Base-by-base conservation (phyloP, 257 asterid genomes). In the Orobanche coerulescens region DNA sequence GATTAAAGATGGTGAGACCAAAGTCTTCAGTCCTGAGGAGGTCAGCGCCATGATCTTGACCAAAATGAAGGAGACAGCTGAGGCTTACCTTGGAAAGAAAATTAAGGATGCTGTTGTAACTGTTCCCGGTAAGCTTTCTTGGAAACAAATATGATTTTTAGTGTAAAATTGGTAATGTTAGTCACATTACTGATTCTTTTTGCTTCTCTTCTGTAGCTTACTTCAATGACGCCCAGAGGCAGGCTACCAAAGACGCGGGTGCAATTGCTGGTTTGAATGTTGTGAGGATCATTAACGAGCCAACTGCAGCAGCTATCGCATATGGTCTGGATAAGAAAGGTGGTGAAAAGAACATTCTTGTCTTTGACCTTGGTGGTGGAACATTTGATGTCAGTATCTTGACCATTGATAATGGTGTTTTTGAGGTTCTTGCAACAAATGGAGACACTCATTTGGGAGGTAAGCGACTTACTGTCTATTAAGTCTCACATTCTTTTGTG, bases 371-470 rank as follows among this genome's bases (percentile, higher is more conserved):
- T 72, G 98, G 98, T 76, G 98, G 98, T 75, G 98, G 96, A 46
- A 91, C 96, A 31, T 92, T 92, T 19, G 98, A 92, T 79, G 98
- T 86, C 82, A 92, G 98, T 66, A 71, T 92, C 74, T 76, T 92
- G 79, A 86, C 96, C 71, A 88, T 92, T 63, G 98, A 92, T 30
- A 88, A 92, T 67, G 95, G 98, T 18, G 98, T 88, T 14, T 92
- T 92, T 56, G 96, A 92, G 90, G 96, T 88, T 76, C 96, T 92
- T 55, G 58, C 98, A 22, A 92, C 98, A 10, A 92, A 92, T 28
- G 98, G 96, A 34, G 98, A 88, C 71, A 92, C 98, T 64, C 98
- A 92, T 74, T 87, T 92, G 61, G 98, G 98, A 84, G 98, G 96
- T 82, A 77, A 46, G 75, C n/a, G n/a, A n/a, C n/a, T n/a, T n/a